Base-by-base conservation (phyloP, 306 rosid genomes). In the Heteromeles arbutifolia region DNA sequence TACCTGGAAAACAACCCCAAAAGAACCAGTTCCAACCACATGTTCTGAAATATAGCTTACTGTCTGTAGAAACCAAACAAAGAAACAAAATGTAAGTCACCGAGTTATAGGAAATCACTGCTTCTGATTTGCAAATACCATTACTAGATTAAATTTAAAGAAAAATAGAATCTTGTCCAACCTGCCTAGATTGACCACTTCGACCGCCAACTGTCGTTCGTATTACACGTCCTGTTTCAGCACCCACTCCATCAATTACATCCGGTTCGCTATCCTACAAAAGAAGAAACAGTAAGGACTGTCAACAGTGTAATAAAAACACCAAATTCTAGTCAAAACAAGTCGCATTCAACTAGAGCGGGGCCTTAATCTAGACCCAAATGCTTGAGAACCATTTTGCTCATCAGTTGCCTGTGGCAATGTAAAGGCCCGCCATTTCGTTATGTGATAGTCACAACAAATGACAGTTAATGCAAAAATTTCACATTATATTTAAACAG, bases 11-110 rank as follows among this genome's bases (percentile, higher is more conserved):
- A 95, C 99, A 89, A 88, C 91, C 68, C 99, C 99, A 75, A 95
- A 95, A 71, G 99, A 95, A 78, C 99, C 99, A 1, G 97, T 95
- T 73, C 99, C 99, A 67, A 95, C 90, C 48, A 95, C 97, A 29
- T 95, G 99, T 39, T 95, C 97, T 6, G 99, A 82, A 67, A 92
- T 90, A 74, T 95, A 95, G 66, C 92, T 95, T 73, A 89, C 83
- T 64, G 78, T 87, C 98, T 95, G 97, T 70, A 58, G 76, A 64
- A 73, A 28, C 70, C 56, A 80, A 65, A 76, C 24, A 12, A 77
- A n/a, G 78, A 74, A 69, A 85, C 34, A 68, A 14, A 76, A 64
- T 54, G 28, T 25, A 61, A 59, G 67, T 71, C 57, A 37, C 39
- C 22, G 71, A 71, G 73, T 71, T 32, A 73, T 44, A 58, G 34